Evolutionary conservation across 148 eudicot genomes (phyloP), one percentile per base, ranked within the genome.

Genomic region (Silene uniflora): DNA sequence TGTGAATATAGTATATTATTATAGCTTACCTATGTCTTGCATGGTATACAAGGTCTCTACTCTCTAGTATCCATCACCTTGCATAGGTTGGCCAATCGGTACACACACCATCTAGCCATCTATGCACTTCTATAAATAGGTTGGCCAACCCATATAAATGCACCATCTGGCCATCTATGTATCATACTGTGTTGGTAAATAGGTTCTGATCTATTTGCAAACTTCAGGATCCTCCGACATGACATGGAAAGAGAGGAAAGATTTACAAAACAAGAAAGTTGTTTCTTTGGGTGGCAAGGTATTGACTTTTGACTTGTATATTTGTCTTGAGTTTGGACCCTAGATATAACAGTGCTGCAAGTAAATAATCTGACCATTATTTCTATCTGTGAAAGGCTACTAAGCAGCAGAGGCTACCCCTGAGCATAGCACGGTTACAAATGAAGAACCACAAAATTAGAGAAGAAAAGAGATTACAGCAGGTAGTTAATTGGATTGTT

Each of bases 261-360:
- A 87, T 73, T 76, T 94, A 88, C 96, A 94, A 78, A 94, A 89
- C 77, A 84, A 75, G 89, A 94, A 91, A 76, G 88, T 91, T 17
- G 93, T 89, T 61, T 82, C 90, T 69, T 88, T 94, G 72, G 98
- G 97, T 71, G 98, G 98, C 76, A 94, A 94, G 98, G 98, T 94
- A 67, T 76, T 42, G 73, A 64, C 46, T 64, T 24, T 23, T 61
- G 35, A 59, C 32, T 54, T 60, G 1, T 49, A 25, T 76, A 17
- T 24, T 21, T 7, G 6, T 7, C 10, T 66, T 47, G 32, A 25
- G 56, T 62, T 25, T 39, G 21, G 22, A 24, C 4, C 44, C 29
- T 61, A 23, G 59, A 19, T 6, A 24, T 11, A 44, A 2, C 21
- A 59, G 29, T 54, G 18, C 23, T 7, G 12, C 11, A 24, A 62